A percentile compares a stretch with the other conserved stretches of the same genome.
phyloP scores from a whole-genome alignment of 352 stramenopile genomes.

The Pythium phragmiticola region DNA sequence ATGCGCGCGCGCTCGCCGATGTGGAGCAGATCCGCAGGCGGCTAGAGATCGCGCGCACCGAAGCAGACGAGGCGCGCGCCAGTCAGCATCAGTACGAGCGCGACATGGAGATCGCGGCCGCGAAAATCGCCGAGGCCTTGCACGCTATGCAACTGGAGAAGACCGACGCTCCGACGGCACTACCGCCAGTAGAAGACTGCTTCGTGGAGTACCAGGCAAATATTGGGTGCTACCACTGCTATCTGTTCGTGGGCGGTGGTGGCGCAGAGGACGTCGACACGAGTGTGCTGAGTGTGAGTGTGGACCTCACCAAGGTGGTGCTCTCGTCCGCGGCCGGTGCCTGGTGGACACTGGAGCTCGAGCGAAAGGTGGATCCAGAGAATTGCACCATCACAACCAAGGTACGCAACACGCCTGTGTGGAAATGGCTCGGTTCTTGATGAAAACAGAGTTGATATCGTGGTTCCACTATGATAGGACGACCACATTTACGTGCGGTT shows the following conservation, averaged over 20 bases:
- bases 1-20: slow-evolving; percentile 34
- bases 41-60: slow-evolving; percentile 28
- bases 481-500: slow-evolving; percentile 73
- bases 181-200: slow-evolving; percentile 26
- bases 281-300: slow-evolving; percentile 31
- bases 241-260: slow-evolving; percentile 34
- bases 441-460: not conserved
- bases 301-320: slow-evolving; percentile 42
- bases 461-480: slow-evolving; percentile 5
- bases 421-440: not conserved
- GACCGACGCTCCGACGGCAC: not conserved
- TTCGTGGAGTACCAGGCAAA: slow-evolving; percentile 80
- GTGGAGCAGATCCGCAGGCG: slow-evolving; percentile 21
- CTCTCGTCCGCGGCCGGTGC: slow-evolving; percentile 8
- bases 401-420: not conserved
- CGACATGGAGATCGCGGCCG: slow-evolving; percentile 33
- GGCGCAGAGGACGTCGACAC: slow-evolving; percentile 23
- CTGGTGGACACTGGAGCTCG: slow-evolving; percentile 56
- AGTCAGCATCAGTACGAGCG: slow-evolving; percentile 29
- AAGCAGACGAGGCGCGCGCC: slow-evolving; percentile 33
- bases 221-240: slow-evolving; percentile 82
- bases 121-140: slow-evolving; percentile 29
- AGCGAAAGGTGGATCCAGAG: slow-evolving; percentile 48
- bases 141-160: slow-evolving; percentile 24
- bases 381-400: slow-evolving; percentile 39